Conservation (phyloP, 805 yeast species). For the Myxozyma udenii region DNA sequence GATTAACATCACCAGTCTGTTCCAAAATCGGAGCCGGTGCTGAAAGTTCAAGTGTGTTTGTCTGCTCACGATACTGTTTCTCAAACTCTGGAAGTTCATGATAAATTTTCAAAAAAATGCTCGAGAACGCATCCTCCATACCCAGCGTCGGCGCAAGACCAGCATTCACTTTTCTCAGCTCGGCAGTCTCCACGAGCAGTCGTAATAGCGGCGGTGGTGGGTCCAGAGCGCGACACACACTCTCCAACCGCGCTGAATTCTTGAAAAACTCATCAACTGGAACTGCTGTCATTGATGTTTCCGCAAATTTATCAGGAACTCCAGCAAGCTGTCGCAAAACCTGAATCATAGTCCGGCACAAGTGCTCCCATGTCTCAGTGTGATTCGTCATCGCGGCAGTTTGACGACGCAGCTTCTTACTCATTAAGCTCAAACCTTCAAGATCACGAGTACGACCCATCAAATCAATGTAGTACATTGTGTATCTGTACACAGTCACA, state of each 20-base stretch:
- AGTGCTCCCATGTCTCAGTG: conserved; percentile 61
- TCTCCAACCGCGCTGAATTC: conserved; percentile 39
- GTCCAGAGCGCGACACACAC: conserved; percentile 16
- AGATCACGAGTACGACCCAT: conserved; percentile 55
- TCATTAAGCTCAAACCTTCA: conserved; percentile 55
- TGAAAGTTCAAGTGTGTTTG: no score
- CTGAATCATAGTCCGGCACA: conserved; percentile 49
- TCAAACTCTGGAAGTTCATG: conserved; percentile 18
- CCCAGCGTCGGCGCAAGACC: conserved; percentile 74
- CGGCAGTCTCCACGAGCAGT: conserved; percentile 52
- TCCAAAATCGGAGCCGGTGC: no score
- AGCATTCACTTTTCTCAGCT: conserved; percentile 67
- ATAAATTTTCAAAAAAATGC: conserved; percentile 55
- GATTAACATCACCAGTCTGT: no score
- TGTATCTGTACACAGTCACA: conserved; percentile 67
- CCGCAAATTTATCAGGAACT: conserved; percentile 33
- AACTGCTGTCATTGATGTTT: conserved; percentile 27
- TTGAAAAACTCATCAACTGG: conserved; percentile 41
- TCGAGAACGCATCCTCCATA: conserved; percentile 69
- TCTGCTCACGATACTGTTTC: conserved; percentile 5
- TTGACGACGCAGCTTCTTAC: conserved; percentile 72
- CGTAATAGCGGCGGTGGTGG: conserved; percentile 12
- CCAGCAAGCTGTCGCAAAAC: conserved; percentile 44
- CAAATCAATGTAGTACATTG: conserved; percentile 58
- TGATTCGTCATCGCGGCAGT: conserved; percentile 72